These are phyloP conservation scores for Trapa bicornis DNA, from an alignment of 345 rosid species.

Conservation along the genomic window DNA sequence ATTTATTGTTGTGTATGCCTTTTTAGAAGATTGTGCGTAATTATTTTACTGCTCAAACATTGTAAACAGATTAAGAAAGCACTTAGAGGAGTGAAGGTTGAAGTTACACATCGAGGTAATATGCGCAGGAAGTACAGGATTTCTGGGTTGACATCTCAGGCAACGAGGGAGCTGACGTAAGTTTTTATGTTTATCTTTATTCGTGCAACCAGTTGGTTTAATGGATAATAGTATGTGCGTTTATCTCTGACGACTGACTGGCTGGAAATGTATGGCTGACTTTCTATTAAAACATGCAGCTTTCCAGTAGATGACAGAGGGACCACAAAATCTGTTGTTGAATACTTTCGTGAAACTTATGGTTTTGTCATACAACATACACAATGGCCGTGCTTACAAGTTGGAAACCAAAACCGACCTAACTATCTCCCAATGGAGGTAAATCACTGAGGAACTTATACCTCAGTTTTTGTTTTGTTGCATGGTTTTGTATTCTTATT, in stretches of 20 bases:
- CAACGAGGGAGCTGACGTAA: conserved; percentile 42
- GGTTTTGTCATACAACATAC: conserved; percentile 33
- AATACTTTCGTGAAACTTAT: conserved; percentile 36
- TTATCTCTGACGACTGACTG: not conserved
- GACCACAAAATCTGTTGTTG: conserved; percentile 36
- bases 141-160: conserved; percentile 41
- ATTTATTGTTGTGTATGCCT: not conserved
- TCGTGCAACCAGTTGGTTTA: not conserved
- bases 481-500: not conserved
- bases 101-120: conserved; percentile 44
- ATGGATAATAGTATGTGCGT: not conserved
- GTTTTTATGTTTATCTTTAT: conserved; percentile 2
- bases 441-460: not conserved
- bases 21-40: not conserved
- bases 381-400: conserved; percentile 45
- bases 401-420: conserved; percentile 37
- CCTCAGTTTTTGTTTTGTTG: not conserved
- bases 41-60: not conserved
- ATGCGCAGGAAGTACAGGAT: conserved; percentile 42
- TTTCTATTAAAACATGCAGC: conserved; percentile 7
- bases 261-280: not conserved
- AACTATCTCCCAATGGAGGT: conserved; percentile 50
- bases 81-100: conserved; percentile 42
- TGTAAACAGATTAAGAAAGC: conserved; percentile 34
- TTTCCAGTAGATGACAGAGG: conserved; percentile 38